Evolutionary conservation across 73 alveolate genomes (phyloP).

Genomic region (Blepharisma stoltei): DNA sequence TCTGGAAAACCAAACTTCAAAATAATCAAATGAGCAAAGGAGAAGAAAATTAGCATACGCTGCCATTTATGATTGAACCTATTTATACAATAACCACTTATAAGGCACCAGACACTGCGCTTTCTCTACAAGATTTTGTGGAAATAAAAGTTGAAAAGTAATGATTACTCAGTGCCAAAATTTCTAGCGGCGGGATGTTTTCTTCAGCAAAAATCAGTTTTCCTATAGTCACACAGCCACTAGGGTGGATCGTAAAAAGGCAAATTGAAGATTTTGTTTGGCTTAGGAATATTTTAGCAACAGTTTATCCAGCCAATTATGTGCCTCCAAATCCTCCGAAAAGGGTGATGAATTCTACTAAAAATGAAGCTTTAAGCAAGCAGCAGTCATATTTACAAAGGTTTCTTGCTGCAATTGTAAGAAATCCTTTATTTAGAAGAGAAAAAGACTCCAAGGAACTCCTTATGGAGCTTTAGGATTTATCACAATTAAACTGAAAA

Average conservation of each 20-base stretch:
- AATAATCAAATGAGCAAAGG: no score
- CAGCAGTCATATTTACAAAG: neutral
- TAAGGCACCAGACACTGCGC: slow-evolving; percentile 2
- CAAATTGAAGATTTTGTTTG: neutral
- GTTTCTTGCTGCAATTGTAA: neutral
- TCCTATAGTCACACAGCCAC: neutral
- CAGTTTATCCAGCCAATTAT: neutral
- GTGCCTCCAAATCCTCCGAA: neutral
- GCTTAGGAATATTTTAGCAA: neutral
- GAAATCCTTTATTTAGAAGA: neutral
- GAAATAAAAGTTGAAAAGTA: neutral
- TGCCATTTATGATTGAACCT: no score
- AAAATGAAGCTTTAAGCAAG: neutral
- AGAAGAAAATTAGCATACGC: no score
- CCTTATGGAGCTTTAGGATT: no score
- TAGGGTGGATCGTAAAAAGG: neutral
- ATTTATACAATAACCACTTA: neutral
- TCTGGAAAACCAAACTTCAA: no score
- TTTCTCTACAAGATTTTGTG: slow-evolving; percentile 16
- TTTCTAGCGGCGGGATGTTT: neutral
- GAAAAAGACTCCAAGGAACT: no score
- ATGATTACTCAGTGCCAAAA: neutral
- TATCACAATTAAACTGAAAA: no score
- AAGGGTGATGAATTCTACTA: neutral
- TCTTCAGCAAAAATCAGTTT: neutral